Evolutionary conservation across 164 flowering plant genomes (phyloP).

Genomic region (Stephania cephalantha): DNA sequence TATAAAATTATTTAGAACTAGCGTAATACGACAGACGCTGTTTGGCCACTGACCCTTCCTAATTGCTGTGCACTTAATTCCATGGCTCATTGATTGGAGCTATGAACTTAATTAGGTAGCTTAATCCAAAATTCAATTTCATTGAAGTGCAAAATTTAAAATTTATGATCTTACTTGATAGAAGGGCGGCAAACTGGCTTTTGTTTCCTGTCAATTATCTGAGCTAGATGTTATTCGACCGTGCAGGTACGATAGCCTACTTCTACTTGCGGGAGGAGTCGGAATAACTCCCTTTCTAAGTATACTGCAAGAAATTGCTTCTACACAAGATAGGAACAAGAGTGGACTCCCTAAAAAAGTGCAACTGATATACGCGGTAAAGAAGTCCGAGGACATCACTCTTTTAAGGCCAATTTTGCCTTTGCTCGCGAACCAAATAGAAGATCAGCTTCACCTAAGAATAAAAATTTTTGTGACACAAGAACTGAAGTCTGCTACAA

Average conservation of each 20-base stretch:
- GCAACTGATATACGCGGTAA: constrained; percentile 49
- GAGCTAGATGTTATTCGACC: constrained; percentile 1
- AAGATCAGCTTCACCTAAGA: constrained; percentile 27
- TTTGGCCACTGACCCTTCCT: not conserved
- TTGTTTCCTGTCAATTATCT: not conserved
- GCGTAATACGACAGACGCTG: not conserved
- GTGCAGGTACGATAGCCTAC: constrained; percentile 66
- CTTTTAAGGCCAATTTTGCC: constrained; percentile 44
- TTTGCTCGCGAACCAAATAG: constrained; percentile 30
- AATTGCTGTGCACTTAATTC: not conserved
- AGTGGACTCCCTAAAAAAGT: constrained; percentile 30
- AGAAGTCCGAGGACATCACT: constrained; percentile 48
- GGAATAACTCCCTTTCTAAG: constrained; percentile 88
- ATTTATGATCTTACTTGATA: too few relatives aligned
- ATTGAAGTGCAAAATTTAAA: not conserved
- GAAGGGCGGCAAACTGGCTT: too few relatives aligned
- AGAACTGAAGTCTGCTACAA: constrained; percentile 35
- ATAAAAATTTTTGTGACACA: constrained; percentile 68
- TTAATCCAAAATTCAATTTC: not conserved
- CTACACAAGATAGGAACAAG: constrained; percentile 16
- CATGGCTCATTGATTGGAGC: not conserved
- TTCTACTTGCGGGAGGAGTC: constrained; percentile 74
- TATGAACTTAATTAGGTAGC: not conserved
- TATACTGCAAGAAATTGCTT: constrained; percentile 56
- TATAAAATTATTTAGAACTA: not conserved